phyloP scores from a whole-genome alignment of 257 asterid species.

The Salvia splendens region DNA sequence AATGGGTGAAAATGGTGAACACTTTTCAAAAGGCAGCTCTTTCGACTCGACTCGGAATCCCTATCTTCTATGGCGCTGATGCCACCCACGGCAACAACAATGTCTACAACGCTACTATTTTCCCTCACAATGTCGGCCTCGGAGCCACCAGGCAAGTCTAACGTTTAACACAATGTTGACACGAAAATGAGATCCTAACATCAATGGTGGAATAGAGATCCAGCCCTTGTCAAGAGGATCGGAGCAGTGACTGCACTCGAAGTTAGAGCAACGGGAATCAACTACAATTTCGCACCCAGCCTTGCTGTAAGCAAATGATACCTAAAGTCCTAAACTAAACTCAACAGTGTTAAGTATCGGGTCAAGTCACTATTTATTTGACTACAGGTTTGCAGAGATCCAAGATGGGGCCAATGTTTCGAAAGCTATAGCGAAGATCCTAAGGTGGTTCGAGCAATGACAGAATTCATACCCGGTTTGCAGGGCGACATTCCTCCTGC shows the following conservation, averaged over 20 bases:
- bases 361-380: background rate
- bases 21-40: conserved; percentile 53
- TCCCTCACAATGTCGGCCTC: conserved; percentile 67
- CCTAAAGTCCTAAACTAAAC: background rate
- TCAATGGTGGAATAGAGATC: conserved; percentile 45
- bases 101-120: conserved; percentile 45
- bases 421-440: conserved; percentile 78
- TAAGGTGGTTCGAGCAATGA: conserved; percentile 64
- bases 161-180: too few species aligned
- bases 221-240: conserved; percentile 56
- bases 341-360: background rate
- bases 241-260: conserved; percentile 79
- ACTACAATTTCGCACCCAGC: conserved; percentile 60
- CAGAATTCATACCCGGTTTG: conserved; percentile 72
- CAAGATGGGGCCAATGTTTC: conserved; percentile 83
- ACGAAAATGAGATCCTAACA: background rate
- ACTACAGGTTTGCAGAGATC: conserved; percentile 75
- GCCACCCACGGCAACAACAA: conserved; percentile 52
- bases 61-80: conserved; percentile 52
- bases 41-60: conserved; percentile 60
- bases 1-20: conserved; percentile 57
- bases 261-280: conserved; percentile 76
- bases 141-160: conserved; percentile 54
- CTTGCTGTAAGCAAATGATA: conserved; percentile 50
- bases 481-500: conserved; percentile 63